Base-by-base conservation (phyloP, 306 rosid species). In the Vigna mungo region DNA sequence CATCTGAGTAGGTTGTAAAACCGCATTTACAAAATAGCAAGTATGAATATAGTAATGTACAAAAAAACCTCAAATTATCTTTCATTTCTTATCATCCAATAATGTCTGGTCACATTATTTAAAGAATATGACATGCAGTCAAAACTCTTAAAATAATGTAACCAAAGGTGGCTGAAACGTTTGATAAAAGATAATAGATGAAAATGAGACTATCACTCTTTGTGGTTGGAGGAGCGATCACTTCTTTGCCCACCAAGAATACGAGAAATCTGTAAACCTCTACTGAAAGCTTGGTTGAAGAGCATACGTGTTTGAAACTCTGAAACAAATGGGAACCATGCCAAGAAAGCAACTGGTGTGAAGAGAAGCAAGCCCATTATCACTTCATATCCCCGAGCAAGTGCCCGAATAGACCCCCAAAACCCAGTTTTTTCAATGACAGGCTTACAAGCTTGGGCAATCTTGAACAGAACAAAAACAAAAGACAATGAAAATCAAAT, bases 251-350 rank as follows among this genome's bases (percentile, higher is more conserved):
- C 96, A 32, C 98, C 98, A 48, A 95, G 96, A 82, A 95, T 95
- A 76, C 97, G 95, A 18, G 96, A 90, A 74, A 95, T 95, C 87
- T 95, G 97, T 66, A 95, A 69, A 81, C 98, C 98, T 87, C 98
- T 84, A 36, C 98, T 95, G 91, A 95, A 90, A 52, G 98, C 98
- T 85, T 92, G 97, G 88, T 95, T 95, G 93, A 95, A 95, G 32
- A 95, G 85, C 97, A 95, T 95, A 80, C 98, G 77, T 0, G 98
- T 90, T 77, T 95, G 98, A 75, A 95, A 95, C 77, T 95, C 98
- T 0, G 98, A 95, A 72, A 95, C 98, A 70, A 92, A 92, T 21
- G 98, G 97, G 62, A 95, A 95, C 98, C 98, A 95, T 14, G 98
- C 97, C 88, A 95, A 85, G 90, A 90, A 89, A 34, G 98, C 98